Evolutionary conservation across 257 asterid genomes (phyloP), one percentile per base, ranked within the genome.

Genomic region (Scutellaria galericulata): DNA sequence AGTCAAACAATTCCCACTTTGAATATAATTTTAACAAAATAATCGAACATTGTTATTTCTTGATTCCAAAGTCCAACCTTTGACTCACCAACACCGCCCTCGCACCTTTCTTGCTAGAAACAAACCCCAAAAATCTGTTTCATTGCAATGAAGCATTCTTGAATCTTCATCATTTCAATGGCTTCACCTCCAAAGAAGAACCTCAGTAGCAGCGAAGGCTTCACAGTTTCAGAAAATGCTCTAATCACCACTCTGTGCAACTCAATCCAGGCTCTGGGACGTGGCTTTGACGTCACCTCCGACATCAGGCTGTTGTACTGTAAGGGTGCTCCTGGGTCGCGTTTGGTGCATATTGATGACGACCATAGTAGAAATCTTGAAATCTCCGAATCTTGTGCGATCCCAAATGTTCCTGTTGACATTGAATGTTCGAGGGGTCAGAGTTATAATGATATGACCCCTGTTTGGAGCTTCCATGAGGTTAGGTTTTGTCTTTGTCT

Each of bases 241-340:
- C 74, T 95, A 81, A 66, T 84, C 46, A 78, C 97, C 46, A 92
- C 99, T 58, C 85, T 92, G 72, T 68, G 83, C 84, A 95, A 88
- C 87, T 95, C 99, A 50, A 87, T 95, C 71, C 98, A 92, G 84
- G 97, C 99, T 15, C 84, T 95, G 56, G 99, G 99, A 11, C 91
- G 99, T 60, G 99, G 99, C 0, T 95, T 95, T 73, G 99, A 95
- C 74, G 99, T 95, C 69, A 90, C 99, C 22, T 95, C 99, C 31
- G 99, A 95, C 82, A 95, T 92, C 69, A 88, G 99, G 87, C 85
- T 95, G 48, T 78, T 95, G 52, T 95, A 95, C 72, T 95, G 99
- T 65, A 95, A 95, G 78, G 99, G 99, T 47, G 85, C 92, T 0
- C 90, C 97, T 11, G 93, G 95, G 53, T 91, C 99, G 9, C 89